Base-by-base conservation (phyloP, 2,329 filamentous ascomycete species). In the Neoscytalidium dimidiatum region DNA sequence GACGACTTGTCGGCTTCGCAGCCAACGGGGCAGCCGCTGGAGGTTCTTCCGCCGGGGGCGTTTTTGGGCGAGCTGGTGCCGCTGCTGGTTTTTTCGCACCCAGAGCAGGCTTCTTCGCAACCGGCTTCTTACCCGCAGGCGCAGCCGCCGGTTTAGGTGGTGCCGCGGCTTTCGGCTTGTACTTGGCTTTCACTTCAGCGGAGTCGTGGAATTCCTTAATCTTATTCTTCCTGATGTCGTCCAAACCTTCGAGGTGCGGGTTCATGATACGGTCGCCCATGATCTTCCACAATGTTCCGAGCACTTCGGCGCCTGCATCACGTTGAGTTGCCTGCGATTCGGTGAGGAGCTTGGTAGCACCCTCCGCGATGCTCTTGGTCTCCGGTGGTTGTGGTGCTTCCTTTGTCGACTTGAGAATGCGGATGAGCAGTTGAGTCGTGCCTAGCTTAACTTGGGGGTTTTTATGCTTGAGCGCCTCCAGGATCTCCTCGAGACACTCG, bases 371-470 rank as follows among this genome's bases (percentile, higher is more conserved):
- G 7, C 87, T 85, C 66, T 90, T 90, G 62, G 94, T 90, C 77
- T 99, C 94, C 31, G 90, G 84, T 69, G 96, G 95, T 68, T 86
- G 85, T 2, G 96, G 96, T 3, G 95, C 92, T 19, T 92, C 90
- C 69, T 89, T 86, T 0, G 94, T 97, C 0, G 88, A 92, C 69
- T 90, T 90, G 51, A 99, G 82, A 74, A 91, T 94, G 68, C 95
- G 87, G 57, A 96, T 90, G n/a, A 99, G 82, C 72, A 99, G 98
- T 68, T 92, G 92, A 80, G 96, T 90, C 0, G 92, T 96, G 67
- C 96, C 94, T 71, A 97, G 92, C 79, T 99, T 99, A 68, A 99
- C 92, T 73, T 97, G 94, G 0, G 95, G 95, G 74, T 99, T 99
- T 80, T 99, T 99, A 84, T 97, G 92, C 69, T 88, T 89, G 33